Evolutionary conservation across 768 basidiomycete species (phyloP).

Genomic region (Harrya chromipes): DNA sequence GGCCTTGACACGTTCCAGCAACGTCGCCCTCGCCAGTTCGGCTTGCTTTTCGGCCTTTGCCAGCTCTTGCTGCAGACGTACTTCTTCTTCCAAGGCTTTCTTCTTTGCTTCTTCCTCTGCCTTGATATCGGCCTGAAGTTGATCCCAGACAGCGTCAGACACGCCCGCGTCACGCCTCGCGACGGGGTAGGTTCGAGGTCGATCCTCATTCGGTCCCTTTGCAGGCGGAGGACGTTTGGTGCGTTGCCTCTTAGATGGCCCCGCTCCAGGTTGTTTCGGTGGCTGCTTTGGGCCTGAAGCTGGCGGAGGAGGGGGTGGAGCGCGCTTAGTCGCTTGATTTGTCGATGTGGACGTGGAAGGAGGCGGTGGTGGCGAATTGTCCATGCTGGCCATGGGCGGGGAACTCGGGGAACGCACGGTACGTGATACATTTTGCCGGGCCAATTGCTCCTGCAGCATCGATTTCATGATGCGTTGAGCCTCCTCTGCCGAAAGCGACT

Average conservation of each 20-base stretch:
- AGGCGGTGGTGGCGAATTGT: constrained; percentile 15
- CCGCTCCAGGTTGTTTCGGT: not conserved
- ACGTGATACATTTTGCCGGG: constrained; percentile 14
- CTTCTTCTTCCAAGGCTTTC: constrained; percentile 19
- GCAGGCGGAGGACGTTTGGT: constrained; percentile 1
- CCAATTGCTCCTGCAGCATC: constrained; percentile 24
- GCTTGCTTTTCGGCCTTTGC: constrained; percentile 10
- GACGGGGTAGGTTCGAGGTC: constrained; percentile 4
- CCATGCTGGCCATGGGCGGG: constrained; percentile 22
- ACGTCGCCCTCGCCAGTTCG: constrained; percentile 10
- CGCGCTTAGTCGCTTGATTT: constrained; percentile 16
- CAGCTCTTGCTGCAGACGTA: constrained; percentile 18
- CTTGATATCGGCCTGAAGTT: constrained; percentile 41
- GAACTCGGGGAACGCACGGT: not conserved
- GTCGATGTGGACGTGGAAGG: constrained; percentile 21
- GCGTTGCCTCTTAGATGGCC: not conserved
- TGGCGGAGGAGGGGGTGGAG: constrained; percentile 22
- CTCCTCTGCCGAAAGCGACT: constrained; percentile 27
- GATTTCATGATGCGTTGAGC: constrained; percentile 26
- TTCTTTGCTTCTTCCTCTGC: constrained; percentile 21
- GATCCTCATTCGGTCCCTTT: not conserved
- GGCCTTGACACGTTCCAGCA: constrained; percentile 16
- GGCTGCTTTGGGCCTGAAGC: not conserved
- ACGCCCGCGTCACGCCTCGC: constrained; percentile 50
- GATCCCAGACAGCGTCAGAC: constrained; percentile 48